These are phyloP conservation scores for Silene coronaria DNA, from an alignment of 179 eudicot species.

Conservation along the genomic window DNA sequence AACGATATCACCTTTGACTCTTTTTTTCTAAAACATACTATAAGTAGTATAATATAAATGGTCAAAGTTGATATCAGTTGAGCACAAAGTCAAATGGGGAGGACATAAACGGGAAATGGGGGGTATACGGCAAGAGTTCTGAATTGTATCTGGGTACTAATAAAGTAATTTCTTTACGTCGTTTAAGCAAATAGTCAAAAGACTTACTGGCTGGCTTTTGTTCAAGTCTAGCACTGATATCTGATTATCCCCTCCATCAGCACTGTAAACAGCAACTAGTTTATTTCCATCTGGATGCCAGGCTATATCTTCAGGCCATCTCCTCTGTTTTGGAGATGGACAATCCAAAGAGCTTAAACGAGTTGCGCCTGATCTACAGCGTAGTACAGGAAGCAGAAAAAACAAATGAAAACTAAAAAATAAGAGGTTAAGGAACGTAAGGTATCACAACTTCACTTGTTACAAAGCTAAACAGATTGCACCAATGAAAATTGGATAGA, in stretches of 20 bases:
- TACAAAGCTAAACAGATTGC: not conserved
- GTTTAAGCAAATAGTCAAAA: not conserved
- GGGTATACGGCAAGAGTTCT: not conserved
- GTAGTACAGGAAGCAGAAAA: slow-evolving; percentile 21
- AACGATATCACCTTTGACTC: too few species aligned
- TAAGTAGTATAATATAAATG: too few species aligned
- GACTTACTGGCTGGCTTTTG: slow-evolving; percentile 52
- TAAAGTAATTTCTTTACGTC: not conserved
- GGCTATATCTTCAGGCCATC: slow-evolving; percentile 98
- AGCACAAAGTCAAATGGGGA: not conserved
- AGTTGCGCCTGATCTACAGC: slow-evolving; percentile 69
- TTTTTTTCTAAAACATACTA: too few species aligned
- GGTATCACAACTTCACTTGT: not conserved
- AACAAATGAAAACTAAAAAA: slow-evolving; percentile 11
- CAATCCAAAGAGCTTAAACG: slow-evolving; percentile 65
- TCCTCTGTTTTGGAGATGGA: slow-evolving; percentile 65
- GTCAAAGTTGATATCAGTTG: not conserved
- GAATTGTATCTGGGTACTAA: not conserved
- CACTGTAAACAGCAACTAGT: slow-evolving; percentile 65
- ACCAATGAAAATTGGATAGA: not conserved
- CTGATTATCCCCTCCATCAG: slow-evolving; percentile 91
- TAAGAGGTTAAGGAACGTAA: not conserved
- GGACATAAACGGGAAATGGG: not conserved
- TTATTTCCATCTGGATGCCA: slow-evolving; percentile 91
- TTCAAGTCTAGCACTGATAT: slow-evolving; percentile 69